These are phyloP conservation scores for Poa pratensis DNA, from an alignment of 176 grass and related monocot species.

Conservation along the genomic window DNA sequence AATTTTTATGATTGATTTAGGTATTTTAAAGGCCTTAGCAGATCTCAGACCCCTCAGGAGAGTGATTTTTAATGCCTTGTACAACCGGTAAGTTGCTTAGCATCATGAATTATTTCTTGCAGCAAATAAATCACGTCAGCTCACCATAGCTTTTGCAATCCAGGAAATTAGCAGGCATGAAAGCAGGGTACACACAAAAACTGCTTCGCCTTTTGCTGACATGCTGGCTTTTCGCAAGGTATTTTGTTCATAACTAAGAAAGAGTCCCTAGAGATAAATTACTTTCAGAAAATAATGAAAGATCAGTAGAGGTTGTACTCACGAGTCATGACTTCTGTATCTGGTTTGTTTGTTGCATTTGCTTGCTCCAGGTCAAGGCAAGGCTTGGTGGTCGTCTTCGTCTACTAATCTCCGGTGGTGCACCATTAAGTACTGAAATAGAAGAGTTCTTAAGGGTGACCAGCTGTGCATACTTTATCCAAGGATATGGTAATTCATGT, in stretches of 20 bases:
- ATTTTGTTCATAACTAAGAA: constrained; percentile 32
- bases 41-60: constrained; percentile 92
- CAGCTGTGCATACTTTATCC: constrained; percentile 78
- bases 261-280: constrained; percentile 6
- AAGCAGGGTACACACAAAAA: constrained; percentile 83
- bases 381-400: constrained; percentile 92
- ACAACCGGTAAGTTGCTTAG: constrained; percentile 71
- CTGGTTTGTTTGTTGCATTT: constrained; percentile 26
- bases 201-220: constrained; percentile 89
- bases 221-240: constrained; percentile 95
- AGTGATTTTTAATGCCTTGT: constrained; percentile 94
- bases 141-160: constrained; percentile 43
- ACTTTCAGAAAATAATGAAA: constrained; percentile 21
- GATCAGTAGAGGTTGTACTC: constrained; percentile 23
- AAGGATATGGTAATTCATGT: constrained; percentile 89
- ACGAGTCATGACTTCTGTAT: constrained; percentile 6
- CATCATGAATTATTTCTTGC: constrained; percentile 42
- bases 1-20: constrained; percentile 49
- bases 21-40: constrained; percentile 78
- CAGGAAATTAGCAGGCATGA: constrained; percentile 89
- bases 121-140: constrained; percentile 30
- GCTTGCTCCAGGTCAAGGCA: constrained; percentile 76
- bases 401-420: constrained; percentile 89
- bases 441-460: constrained; percentile 98
- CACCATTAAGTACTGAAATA: constrained; percentile 87